These are phyloP conservation scores for Syzygium oleosum DNA, from an alignment of 345 rosid species.

Conservation along the genomic window DNA sequence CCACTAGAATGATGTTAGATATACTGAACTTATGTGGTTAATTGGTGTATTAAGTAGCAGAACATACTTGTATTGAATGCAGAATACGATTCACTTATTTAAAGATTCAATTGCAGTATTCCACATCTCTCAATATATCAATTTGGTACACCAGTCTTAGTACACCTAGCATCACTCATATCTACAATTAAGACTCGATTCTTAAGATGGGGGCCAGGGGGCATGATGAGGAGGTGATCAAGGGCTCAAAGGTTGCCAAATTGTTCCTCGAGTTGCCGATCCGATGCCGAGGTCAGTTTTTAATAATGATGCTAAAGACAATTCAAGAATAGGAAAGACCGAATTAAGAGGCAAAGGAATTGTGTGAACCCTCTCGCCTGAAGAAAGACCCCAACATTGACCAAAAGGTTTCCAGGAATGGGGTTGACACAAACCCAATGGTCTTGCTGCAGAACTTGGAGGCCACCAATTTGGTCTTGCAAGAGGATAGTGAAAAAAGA, in stretches of 20 bases:
- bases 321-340: not conserved
- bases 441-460: slow-evolving; percentile 31
- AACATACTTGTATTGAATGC: not conserved
- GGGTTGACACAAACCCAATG: slow-evolving; percentile 25
- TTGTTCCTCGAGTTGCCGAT: not conserved
- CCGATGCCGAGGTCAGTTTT: not conserved
- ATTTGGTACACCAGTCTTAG: accelerated
- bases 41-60: accelerated
- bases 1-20: not conserved
- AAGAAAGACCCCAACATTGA: slow-evolving; percentile 19
- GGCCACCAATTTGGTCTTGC: slow-evolving; percentile 39
- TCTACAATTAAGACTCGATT: not conserved
- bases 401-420: slow-evolving; percentile 13
- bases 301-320: not conserved
- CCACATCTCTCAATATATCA: not conserved
- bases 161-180: not conserved
- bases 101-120: not conserved
- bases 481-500: slow-evolving; percentile 29
- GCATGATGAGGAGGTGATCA: not conserved
- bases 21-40: not conserved
- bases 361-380: not conserved
- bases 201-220: not conserved
- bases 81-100: accelerated
- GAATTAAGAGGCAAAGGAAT: not conserved
- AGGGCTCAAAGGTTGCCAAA: not conserved